Evolutionary conservation across 148 eudicot species (phyloP).

Genomic region (Vaccinium darrowii): DNA sequence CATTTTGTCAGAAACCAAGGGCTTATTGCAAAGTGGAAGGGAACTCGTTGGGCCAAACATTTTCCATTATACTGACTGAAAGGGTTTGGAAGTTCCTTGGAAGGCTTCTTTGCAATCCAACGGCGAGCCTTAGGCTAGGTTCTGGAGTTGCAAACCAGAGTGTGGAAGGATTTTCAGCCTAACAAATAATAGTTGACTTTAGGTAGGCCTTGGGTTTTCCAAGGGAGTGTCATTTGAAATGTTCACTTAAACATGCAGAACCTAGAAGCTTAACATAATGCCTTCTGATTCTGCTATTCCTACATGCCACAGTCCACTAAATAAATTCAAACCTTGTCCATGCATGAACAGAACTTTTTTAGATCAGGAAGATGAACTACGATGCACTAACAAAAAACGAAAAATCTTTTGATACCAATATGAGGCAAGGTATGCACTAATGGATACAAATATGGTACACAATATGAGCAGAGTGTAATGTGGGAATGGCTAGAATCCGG

Average conservation of each 20-base stretch:
- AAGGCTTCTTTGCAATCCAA: background rate
- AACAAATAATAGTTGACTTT: too few relatives aligned
- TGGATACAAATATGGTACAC: background rate
- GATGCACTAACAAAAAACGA: background rate
- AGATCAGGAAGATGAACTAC: background rate
- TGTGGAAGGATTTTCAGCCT: background rate
- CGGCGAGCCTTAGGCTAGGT: background rate
- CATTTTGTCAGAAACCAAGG: background rate
- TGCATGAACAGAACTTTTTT: background rate
- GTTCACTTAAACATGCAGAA: background rate
- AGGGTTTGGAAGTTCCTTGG: slow-evolving; percentile 3
- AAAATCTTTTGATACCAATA: background rate
- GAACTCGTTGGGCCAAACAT: background rate
- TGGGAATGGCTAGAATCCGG: background rate
- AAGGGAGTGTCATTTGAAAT: too few relatives aligned
- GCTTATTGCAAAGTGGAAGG: background rate
- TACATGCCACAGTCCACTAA: background rate
- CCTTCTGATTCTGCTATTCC: background rate
- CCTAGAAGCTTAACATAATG: background rate
- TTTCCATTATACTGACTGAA: background rate
- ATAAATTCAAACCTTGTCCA: background rate
- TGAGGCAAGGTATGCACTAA: background rate
- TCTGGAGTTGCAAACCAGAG: background rate
- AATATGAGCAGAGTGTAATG: background rate
- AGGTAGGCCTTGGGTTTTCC: too few relatives aligned